Conservation (phyloP, 768 basidiomycete species). For the Pleurotus eryngii region DNA sequence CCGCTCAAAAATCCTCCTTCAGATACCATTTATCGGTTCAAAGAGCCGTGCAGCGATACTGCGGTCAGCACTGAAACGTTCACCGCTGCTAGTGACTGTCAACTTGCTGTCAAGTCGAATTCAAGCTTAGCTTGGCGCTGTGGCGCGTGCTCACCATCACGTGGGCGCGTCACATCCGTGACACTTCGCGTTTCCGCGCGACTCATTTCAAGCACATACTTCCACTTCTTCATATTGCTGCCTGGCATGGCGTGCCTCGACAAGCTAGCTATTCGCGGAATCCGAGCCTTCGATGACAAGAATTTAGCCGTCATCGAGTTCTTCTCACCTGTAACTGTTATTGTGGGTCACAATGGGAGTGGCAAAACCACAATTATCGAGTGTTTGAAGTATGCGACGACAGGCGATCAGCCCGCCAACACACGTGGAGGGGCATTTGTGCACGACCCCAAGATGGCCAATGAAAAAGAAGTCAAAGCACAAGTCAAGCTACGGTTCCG, state of each 20-base stretch:
- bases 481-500: conserved; percentile 94
- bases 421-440: conserved; percentile 98
- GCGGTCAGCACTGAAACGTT: background rate
- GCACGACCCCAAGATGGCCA: conserved; percentile 99
- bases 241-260: conserved; percentile 72
- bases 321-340: conserved; percentile 96
- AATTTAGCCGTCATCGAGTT: conserved; percentile 92
- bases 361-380: conserved; percentile 99
- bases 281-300: conserved; percentile 96
- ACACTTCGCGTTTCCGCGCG: conserved; percentile 1
- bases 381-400: conserved; percentile 98
- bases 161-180: background rate
- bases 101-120: background rate
- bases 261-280: conserved; percentile 92
- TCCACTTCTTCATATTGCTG: background rate
- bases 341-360: conserved; percentile 97
- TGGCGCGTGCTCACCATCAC: background rate
- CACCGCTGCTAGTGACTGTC: background rate
- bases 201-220: background rate
- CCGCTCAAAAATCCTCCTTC: no score
- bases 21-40: no score
- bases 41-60: background rate
- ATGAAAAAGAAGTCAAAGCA: conserved; percentile 98
- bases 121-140: background rate
- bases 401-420: conserved; percentile 96